phyloP scores from a whole-genome alignment of 192 early-diverging fungal species.

The Cladochytrium replicatum region DNA sequence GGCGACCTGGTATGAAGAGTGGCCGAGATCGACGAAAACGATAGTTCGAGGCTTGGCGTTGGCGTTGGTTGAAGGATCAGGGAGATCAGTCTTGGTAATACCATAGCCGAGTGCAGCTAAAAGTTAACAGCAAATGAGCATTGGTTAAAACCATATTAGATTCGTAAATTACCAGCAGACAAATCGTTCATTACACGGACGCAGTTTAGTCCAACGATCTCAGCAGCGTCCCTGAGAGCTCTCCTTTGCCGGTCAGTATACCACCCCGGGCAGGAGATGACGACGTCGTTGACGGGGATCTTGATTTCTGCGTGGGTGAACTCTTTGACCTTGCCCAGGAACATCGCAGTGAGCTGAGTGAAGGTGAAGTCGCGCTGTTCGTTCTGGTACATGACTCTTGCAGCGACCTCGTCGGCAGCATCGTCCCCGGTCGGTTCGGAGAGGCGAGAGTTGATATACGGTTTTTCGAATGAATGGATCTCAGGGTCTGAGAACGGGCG shows the following conservation, averaged over 20 bases:
- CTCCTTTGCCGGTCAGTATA: slow-evolving; percentile 90
- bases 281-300: slow-evolving; percentile 79
- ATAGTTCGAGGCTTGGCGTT: slow-evolving; percentile 81
- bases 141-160: neutral
- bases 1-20: slow-evolving; percentile 75
- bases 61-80: slow-evolving; percentile 48
- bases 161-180: slow-evolving; percentile 49
- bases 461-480: slow-evolving; percentile 69
- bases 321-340: slow-evolving; percentile 84
- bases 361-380: slow-evolving; percentile 70
- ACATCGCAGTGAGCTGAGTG: slow-evolving; percentile 90
- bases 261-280: slow-evolving; percentile 90
- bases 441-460: slow-evolving; percentile 73
- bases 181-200: slow-evolving; percentile 88
- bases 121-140: neutral
- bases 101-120: slow-evolving; percentile 87
- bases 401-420: slow-evolving; percentile 69
- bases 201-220: slow-evolving; percentile 82
- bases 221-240: slow-evolving; percentile 74
- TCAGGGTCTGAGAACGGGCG: slow-evolving; percentile 79
- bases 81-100: slow-evolving; percentile 95
- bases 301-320: slow-evolving; percentile 75
- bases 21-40: slow-evolving; percentile 88
- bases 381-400: slow-evolving; percentile 71
- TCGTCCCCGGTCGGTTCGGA: slow-evolving; percentile 65